phyloP scores from a whole-genome alignment of 257 asterid species.

The Sherardia arvensis region DNA sequence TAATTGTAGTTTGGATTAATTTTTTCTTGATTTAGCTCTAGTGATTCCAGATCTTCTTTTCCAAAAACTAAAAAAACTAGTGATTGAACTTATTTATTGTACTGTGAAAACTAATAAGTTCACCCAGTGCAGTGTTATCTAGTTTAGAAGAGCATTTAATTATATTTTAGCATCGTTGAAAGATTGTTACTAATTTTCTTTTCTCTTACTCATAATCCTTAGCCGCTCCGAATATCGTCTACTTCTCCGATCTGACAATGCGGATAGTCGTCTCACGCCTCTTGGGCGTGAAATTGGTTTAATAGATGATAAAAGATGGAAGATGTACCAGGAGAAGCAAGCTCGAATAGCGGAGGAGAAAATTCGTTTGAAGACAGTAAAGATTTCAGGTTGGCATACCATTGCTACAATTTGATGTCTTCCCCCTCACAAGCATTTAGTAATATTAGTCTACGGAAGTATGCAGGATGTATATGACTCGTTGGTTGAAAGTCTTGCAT shows the following conservation, averaged over 20 bases:
- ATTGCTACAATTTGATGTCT: not conserved
- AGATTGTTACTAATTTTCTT: not conserved
- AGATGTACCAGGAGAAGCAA: constrained; percentile 75
- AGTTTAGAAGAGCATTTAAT: not conserved
- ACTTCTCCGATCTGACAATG: constrained; percentile 89
- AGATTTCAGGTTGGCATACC: constrained; percentile 55
- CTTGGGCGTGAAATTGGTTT: constrained; percentile 85
- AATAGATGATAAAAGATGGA: constrained; percentile 80
- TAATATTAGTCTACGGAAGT: not conserved
- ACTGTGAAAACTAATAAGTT: not conserved
- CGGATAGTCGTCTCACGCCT: constrained; percentile 97
- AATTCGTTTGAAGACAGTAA: constrained; percentile 56
- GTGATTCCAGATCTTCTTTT: not conserved
- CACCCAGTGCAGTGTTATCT: constrained; percentile 4
- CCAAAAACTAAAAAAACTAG: too few relatives aligned
- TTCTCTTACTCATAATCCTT: constrained; percentile 14
- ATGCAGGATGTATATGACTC: not conserved
- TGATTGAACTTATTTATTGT: too few relatives aligned
- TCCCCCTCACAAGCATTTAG: not conserved
- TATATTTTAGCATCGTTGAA: not conserved
- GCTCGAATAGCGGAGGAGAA: constrained; percentile 72
- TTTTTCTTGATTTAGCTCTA: not conserved
- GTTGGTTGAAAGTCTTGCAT: not conserved
- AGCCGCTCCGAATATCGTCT: constrained; percentile 97
- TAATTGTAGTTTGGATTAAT: not conserved